Conservation (phyloP, 208 protist genomes). For the Strigomonas oncopelti region DNA sequence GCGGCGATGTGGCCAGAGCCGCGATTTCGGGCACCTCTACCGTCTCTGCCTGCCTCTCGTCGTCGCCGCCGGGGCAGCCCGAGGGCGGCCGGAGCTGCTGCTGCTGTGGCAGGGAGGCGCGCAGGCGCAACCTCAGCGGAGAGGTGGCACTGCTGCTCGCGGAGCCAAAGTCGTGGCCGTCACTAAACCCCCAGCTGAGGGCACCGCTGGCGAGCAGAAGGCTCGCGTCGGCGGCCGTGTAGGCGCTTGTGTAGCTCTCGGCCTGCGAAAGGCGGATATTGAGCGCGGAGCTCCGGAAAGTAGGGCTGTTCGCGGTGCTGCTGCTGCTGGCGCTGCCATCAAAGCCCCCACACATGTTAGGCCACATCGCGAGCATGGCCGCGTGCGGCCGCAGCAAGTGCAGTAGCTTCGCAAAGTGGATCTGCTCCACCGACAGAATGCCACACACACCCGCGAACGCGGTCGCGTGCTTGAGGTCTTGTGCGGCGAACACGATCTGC, state of each 20-base stretch:
- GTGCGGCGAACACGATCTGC: conserved; percentile 31
- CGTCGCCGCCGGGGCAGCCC: too few relatives aligned
- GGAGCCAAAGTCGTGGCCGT: background rate
- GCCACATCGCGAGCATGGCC: background rate
- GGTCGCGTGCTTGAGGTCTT: conserved; percentile 23
- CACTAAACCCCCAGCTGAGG: too few relatives aligned
- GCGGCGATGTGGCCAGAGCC: background rate
- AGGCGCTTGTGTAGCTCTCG: background rate
- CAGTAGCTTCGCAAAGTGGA: conserved; percentile 37
- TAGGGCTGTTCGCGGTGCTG: background rate
- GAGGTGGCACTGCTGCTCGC: background rate
- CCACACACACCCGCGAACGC: conserved; percentile 35
- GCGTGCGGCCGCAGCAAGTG: conserved; percentile 37
- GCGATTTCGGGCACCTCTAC: too few relatives aligned
- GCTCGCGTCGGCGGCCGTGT: background rate
- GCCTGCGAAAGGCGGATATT: background rate
- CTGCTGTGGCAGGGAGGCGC: background rate
- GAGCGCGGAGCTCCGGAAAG: too few relatives aligned
- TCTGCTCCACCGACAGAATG: conserved; percentile 26
- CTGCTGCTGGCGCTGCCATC: background rate
- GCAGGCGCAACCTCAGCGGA: too few relatives aligned
- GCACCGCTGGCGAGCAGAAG: too few relatives aligned
- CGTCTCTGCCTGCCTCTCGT: too few relatives aligned
- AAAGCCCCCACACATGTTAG: too few relatives aligned
- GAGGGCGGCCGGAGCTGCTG: background rate